These are phyloP conservation scores for Phlyctochytrium arcticum DNA, from an alignment of 192 early-diverging fungal genomes.

Conservation along the genomic window DNA sequence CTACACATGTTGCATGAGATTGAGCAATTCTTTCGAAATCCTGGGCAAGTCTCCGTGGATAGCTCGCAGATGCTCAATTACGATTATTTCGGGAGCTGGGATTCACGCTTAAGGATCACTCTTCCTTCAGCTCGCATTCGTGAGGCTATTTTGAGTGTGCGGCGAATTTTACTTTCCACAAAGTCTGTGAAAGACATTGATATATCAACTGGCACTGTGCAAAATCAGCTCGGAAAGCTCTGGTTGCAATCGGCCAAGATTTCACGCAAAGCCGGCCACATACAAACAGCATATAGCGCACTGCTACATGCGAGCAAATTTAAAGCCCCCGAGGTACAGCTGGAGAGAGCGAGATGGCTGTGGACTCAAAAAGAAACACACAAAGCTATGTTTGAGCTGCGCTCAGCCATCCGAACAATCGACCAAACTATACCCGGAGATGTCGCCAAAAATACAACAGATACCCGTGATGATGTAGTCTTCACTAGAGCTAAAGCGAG, in stretches of 20 bases:
- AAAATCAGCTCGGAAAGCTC: conserved; percentile 26
- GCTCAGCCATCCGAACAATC: conserved; percentile 7
- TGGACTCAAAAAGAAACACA: conserved; percentile 45
- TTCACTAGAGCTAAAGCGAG: too few relatives aligned
- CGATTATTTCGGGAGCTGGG: too few relatives aligned
- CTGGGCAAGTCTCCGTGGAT: background rate
- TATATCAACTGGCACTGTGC: background rate
- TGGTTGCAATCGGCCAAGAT: conserved; percentile 65
- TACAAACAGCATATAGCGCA: conserved; percentile 54
- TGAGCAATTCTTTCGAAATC: conserved; percentile 34
- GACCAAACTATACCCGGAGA: too few relatives aligned
- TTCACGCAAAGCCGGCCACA: conserved; percentile 52
- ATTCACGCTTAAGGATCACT: conserved; percentile 46
- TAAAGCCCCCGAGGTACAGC: conserved; percentile 27
- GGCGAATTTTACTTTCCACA: conserved; percentile 42
- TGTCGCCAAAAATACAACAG: too few relatives aligned
- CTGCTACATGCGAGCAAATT: conserved; percentile 53
- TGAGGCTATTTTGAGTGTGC: conserved; percentile 58
- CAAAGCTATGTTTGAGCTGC: conserved; percentile 54
- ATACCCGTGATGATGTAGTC: too few relatives aligned
- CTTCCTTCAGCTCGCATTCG: conserved; percentile 51
- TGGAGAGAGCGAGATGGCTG: conserved; percentile 62
- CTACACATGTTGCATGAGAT: conserved; percentile 67
- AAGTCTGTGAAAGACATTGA: background rate
- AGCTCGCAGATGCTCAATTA: conserved; percentile 21